phyloP scores from a whole-genome alignment of 192 early-diverging fungal genomes.

The Gryganskiella cystojenkinii region DNA sequence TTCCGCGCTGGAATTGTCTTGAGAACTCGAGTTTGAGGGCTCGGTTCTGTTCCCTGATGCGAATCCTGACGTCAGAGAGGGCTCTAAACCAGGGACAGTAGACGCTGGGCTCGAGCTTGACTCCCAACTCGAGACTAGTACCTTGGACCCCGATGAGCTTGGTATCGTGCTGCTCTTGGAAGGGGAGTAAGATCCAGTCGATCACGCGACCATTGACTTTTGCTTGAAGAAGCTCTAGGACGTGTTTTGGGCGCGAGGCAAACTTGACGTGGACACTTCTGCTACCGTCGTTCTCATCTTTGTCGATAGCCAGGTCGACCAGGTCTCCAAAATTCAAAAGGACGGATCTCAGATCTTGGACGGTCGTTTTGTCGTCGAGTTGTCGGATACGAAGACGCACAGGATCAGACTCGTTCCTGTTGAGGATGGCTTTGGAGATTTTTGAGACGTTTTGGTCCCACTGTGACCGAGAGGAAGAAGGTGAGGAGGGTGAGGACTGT shows the following conservation, averaged over 20 bases:
- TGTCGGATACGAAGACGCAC: conserved; percentile 23
- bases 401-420: background rate
- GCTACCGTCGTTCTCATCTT: background rate
- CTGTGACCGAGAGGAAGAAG: background rate
- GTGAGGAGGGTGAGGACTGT: background rate
- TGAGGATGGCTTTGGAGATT: background rate
- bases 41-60: conserved; percentile 9
- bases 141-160: background rate
- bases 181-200: conserved; percentile 6
- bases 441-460: background rate
- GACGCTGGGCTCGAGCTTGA: conserved; percentile 4
- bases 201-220: conserved; percentile 18
- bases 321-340: conserved; percentile 25
- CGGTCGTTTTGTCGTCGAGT: background rate
- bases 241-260: conserved; percentile 8
- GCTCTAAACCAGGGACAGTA: conserved; percentile 35
- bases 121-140: conserved; percentile 15
- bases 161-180: background rate
- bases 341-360: conserved; percentile 13
- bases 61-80: background rate
- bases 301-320: conserved; percentile 31
- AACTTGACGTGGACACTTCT: conserved; percentile 8
- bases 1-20: conserved; percentile 11
- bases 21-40: conserved; percentile 29
- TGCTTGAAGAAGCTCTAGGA: conserved; percentile 13